These are phyloP conservation scores for Peronospora belbahrii DNA, from an alignment of 352 stramenopile species.

Conservation along the genomic window DNA sequence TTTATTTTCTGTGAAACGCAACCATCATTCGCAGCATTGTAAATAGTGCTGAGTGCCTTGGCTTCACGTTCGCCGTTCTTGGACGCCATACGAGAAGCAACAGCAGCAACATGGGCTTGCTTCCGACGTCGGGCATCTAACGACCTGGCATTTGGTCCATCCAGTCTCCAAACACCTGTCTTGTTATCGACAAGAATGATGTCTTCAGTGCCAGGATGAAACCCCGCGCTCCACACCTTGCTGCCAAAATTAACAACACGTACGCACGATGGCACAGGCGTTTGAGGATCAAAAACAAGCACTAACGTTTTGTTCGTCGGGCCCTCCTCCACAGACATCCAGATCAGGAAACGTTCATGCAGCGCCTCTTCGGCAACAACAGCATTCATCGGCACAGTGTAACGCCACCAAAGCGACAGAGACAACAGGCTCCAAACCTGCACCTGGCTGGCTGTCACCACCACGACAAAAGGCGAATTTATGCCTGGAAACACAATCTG, in stretches of 20 bases:
- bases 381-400: slow-evolving; percentile 35
- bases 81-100: slow-evolving; percentile 6
- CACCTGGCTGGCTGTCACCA: slow-evolving; percentile 45
- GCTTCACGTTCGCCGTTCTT: slow-evolving; percentile 26
- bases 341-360: slow-evolving; percentile 48
- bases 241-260: slow-evolving; percentile 30
- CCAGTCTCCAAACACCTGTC: slow-evolving; percentile 55
- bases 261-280: slow-evolving; percentile 40
- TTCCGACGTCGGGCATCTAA: slow-evolving; percentile 33
- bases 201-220: slow-evolving; percentile 54
- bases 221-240: slow-evolving; percentile 43
- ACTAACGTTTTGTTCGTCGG: slow-evolving; percentile 34
- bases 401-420: slow-evolving; percentile 64
- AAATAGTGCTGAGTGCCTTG: slow-evolving; percentile 42
- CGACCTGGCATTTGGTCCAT: slow-evolving; percentile 36
- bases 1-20: slow-evolving; percentile 11
- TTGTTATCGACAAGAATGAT: slow-evolving; percentile 46
- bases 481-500: slow-evolving; percentile 54
- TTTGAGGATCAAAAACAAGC: slow-evolving; percentile 42
- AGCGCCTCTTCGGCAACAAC: slow-evolving; percentile 29
- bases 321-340: slow-evolving; percentile 19
- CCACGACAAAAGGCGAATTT: slow-evolving; percentile 54
- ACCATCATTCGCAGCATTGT: slow-evolving; percentile 25
- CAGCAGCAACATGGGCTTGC: slow-evolving; percentile 19
- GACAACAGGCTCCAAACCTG: slow-evolving; percentile 75